Conservation (phyloP, 495 filamentous ascomycete species). For the Cairneyella variabilis region DNA sequence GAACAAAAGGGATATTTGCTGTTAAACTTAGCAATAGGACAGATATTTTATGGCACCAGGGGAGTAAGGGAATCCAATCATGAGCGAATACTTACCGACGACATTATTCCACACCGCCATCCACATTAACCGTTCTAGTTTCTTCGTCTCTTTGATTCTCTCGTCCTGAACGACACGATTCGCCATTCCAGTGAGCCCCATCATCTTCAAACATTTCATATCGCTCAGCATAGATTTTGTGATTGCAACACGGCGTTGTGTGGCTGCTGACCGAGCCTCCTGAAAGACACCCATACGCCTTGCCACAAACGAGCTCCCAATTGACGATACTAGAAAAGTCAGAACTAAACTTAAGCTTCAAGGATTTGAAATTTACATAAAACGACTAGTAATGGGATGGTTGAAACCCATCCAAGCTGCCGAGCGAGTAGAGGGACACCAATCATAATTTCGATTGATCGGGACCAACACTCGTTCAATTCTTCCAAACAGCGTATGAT, state of each 20-base stretch:
- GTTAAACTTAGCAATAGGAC: no score
- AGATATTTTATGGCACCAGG: background rate
- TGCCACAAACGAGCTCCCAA: no score
- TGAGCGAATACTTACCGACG: no score
- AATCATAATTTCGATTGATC: slow-evolving; percentile 47
- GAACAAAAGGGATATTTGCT: slow-evolving; percentile 26
- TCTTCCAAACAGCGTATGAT: slow-evolving; percentile 3
- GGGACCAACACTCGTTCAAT: slow-evolving; percentile 44
- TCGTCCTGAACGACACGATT: slow-evolving; percentile 19
- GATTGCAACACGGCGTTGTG: slow-evolving; percentile 31
- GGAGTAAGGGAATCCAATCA: no score
- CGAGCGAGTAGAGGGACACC: slow-evolving; percentile 21
- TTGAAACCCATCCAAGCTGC: slow-evolving; percentile 48
- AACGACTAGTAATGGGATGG: no score
- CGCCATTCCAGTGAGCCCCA: slow-evolving; percentile 29
- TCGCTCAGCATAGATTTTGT: slow-evolving; percentile 35
- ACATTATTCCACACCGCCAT: no score
- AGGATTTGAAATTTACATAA: no score
- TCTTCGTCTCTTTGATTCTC: slow-evolving; percentile 18
- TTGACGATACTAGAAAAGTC: no score
- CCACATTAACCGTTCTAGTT: no score
- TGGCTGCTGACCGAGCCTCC: slow-evolving; percentile 33
- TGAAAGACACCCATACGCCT: slow-evolving; percentile 49
- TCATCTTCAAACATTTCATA: slow-evolving; percentile 43
- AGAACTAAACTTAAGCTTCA: no score